phyloP scores from a whole-genome alignment of 148 eudicot species.

The Cornus kousa region DNA sequence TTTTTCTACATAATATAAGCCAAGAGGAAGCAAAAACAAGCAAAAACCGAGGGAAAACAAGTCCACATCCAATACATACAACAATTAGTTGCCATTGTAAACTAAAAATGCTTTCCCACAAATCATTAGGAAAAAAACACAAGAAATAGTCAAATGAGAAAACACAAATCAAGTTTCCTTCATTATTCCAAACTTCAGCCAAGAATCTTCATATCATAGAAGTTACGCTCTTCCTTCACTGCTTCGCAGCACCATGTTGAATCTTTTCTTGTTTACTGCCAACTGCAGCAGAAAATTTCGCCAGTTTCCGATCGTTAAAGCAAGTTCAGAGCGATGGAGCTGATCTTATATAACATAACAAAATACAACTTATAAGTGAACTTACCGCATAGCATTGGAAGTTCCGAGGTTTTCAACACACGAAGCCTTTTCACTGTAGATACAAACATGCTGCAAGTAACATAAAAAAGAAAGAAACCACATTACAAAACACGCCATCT shows the following conservation, averaged over 20 bases:
- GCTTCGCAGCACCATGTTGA: conserved; percentile 11
- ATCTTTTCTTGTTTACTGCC: conserved; percentile 37
- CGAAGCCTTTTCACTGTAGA: conserved; percentile 91
- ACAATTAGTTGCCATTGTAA: conserved; percentile 8
- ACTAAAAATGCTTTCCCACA: conserved; percentile 5
- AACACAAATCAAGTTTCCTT: conserved; percentile 11
- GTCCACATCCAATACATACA: not conserved
- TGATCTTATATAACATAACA: not conserved
- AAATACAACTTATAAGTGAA: not conserved
- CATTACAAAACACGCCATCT: not conserved
- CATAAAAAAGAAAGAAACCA: not conserved
- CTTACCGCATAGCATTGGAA: conserved; percentile 62
- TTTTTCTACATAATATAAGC: not conserved
- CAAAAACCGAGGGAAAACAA: not conserved
- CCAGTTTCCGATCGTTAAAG: not conserved
- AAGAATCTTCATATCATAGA: not conserved
- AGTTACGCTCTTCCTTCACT: not conserved
- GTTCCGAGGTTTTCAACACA: conserved; percentile 81
- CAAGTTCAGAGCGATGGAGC: not conserved
- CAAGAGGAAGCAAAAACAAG: not conserved
- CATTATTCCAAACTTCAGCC: not conserved
- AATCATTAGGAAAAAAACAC: not conserved
- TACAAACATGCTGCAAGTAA: conserved; percentile 74
- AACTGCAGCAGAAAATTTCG: conserved; percentile 23
- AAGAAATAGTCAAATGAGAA: not conserved